These are phyloP conservation scores for Wallacemonas rigidus DNA, from an alignment of 208 protist species.

Conservation along the genomic window DNA sequence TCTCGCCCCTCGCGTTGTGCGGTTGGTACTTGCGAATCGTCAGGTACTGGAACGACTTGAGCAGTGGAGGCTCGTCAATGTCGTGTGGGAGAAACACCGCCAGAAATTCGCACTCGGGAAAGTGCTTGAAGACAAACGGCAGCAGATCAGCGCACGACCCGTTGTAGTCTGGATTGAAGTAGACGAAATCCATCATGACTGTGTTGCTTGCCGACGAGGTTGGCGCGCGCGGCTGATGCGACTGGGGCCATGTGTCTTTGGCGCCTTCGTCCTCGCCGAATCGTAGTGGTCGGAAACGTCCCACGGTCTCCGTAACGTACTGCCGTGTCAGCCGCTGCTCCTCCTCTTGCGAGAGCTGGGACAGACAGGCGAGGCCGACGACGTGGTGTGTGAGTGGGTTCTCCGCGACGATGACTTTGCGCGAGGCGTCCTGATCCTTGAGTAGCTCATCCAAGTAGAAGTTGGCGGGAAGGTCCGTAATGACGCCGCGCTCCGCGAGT, in stretches of 20 bases:
- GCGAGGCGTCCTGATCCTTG: slow-evolving; percentile 72
- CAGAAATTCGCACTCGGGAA: slow-evolving; percentile 75
- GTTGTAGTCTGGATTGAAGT: slow-evolving; percentile 80
- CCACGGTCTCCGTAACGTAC: slow-evolving; percentile 68
- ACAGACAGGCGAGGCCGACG: slow-evolving; percentile 81
- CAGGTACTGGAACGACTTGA: slow-evolving; percentile 73
- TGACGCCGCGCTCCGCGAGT: slow-evolving; percentile 60
- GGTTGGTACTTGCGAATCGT: slow-evolving; percentile 84
- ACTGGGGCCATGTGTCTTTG: neutral
- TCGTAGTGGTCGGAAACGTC: neutral
- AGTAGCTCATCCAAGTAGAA: slow-evolving; percentile 90
- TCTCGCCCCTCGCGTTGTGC: slow-evolving; percentile 64
- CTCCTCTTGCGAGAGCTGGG: slow-evolving; percentile 49
- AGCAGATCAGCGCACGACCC: slow-evolving; percentile 65
- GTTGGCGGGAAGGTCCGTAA: slow-evolving; percentile 67
- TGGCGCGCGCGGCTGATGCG: neutral
- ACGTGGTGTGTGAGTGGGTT: slow-evolving; percentile 69
- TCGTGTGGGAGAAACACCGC: slow-evolving; percentile 71
- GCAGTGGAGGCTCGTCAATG: slow-evolving; percentile 70
- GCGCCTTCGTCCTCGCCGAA: slow-evolving; percentile 52
- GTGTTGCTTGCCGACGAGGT: slow-evolving; percentile 33
- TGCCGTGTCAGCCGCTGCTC: slow-evolving; percentile 63
- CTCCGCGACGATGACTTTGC: slow-evolving; percentile 87
- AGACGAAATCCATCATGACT: slow-evolving; percentile 81
- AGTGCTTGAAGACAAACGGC: slow-evolving; percentile 71